phyloP scores from a whole-genome alignment of 2,329 filamentous ascomycete species.

The Orbilia brochopaga region DNA sequence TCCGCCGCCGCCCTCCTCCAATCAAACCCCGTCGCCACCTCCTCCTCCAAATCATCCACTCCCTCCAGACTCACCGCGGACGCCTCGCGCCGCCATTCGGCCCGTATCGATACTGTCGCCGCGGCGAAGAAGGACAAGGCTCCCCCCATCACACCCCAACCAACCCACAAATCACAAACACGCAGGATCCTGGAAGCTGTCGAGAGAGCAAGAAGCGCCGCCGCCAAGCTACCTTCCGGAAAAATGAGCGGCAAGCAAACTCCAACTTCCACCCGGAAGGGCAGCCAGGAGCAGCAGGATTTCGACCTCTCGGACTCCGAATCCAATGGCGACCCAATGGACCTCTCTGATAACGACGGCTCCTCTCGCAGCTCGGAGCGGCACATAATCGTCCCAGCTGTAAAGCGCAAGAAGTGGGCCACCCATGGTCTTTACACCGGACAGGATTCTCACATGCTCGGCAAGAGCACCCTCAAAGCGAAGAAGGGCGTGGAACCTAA shows the following conservation, averaged over 20 bases:
- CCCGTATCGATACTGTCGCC: conserved; percentile 47
- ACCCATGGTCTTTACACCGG: conserved; percentile 85
- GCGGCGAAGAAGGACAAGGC: conserved; percentile 45
- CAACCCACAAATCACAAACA: conserved; percentile 41
- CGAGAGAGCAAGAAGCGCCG: conserved; percentile 45
- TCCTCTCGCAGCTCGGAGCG: conserved; percentile 40
- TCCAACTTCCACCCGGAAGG: conserved; percentile 24
- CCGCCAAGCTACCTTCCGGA: conserved; percentile 35
- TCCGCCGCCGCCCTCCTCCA: conserved; percentile 44
- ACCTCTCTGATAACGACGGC: conserved; percentile 37
- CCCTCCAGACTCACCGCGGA: conserved; percentile 25
- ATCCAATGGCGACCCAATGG: conserved; percentile 48
- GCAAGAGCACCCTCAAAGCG: conserved; percentile 58
- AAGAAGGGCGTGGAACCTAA: conserved; percentile 61
- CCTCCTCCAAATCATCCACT: conserved; percentile 31
- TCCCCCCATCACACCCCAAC: conserved; percentile 36
- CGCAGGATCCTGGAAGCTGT: conserved; percentile 40
- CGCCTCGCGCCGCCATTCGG: conserved; percentile 40
- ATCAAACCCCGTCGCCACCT: background rate
- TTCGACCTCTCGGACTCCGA: conserved; percentile 46
- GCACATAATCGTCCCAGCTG: conserved; percentile 44
- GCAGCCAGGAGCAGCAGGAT: conserved; percentile 20
- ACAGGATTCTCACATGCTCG: conserved; percentile 63
- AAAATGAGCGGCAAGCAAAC: conserved; percentile 43
- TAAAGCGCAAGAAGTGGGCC: conserved; percentile 73